Conservation (phyloP, 805 yeast genomes). For the Isabelozyma heimii region DNA sequence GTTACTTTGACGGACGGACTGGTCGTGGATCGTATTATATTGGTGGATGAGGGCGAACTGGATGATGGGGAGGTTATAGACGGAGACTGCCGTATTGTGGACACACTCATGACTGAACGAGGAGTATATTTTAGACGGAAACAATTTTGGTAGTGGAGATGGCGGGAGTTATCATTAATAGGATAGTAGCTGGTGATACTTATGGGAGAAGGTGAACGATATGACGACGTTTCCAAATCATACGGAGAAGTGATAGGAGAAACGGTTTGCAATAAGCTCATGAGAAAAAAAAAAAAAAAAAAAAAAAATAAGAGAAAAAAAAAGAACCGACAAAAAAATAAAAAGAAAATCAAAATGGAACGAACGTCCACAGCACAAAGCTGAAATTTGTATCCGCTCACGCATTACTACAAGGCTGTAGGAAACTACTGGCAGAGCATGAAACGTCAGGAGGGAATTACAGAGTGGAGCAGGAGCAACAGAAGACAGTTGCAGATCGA, state of each 20-base stretch:
- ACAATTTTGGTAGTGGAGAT: background rate
- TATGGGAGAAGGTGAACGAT: background rate
- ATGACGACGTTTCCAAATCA: slow-evolving; percentile 3
- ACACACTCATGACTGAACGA: background rate
- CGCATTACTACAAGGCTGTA: no score
- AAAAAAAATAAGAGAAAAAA: background rate
- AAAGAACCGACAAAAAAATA: no score
- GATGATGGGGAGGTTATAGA: background rate
- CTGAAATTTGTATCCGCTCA: background rate
- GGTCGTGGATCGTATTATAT: background rate
- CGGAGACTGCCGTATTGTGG: slow-evolving; percentile 2
- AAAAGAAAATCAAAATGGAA: background rate
- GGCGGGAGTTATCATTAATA: background rate
- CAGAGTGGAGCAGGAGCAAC: no score
- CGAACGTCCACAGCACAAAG: background rate
- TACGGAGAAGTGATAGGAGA: slow-evolving; percentile 11
- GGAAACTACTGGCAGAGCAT: no score
- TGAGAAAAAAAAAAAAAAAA: background rate
- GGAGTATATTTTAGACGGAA: background rate
- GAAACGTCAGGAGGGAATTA: no score
- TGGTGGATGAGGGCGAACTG: background rate
- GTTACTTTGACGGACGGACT: background rate
- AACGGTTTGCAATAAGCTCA: slow-evolving; percentile 8
- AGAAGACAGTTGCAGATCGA: no score
- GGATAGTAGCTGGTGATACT: slow-evolving; percentile 1